Evolutionary conservation across 2,329 filamentous ascomycete genomes (phyloP).

Genomic region (Monosporascus sp.): DNA sequence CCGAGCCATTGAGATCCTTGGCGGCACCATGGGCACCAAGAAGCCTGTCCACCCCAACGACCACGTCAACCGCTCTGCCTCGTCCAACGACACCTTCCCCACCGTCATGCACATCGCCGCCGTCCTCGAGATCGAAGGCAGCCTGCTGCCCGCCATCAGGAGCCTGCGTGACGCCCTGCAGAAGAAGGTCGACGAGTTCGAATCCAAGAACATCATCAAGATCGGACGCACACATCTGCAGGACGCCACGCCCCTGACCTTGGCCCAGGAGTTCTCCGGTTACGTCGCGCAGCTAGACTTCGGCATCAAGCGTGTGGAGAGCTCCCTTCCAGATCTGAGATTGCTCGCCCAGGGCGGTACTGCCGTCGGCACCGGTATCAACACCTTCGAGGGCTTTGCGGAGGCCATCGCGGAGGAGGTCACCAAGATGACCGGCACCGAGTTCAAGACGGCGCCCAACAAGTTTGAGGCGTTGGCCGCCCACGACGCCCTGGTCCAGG

Average conservation of each 20-base stretch:
- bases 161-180: constrained; percentile 80
- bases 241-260: constrained; percentile 90
- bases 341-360: constrained; percentile 93
- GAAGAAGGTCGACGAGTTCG: constrained; percentile 82
- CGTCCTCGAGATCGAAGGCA: constrained; percentile 83
- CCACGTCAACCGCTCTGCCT: constrained; percentile 98
- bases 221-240: constrained; percentile 97
- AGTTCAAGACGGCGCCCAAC: constrained; percentile 96
- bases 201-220: constrained; percentile 88
- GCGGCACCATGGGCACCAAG: constrained; percentile 90
- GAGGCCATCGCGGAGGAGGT: constrained; percentile 90
- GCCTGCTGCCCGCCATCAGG: constrained; percentile 75
- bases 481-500: constrained; percentile 93
- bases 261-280: constrained; percentile 96
- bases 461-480: constrained; percentile 97
- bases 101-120: constrained; percentile 99
- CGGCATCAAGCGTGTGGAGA: constrained; percentile 81
- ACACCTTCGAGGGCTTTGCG: constrained; percentile 94
- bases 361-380: constrained; percentile 93
- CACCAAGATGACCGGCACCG: constrained; percentile 81
- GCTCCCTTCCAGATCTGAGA: constrained; percentile 74
- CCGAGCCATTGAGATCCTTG: constrained; percentile 95
- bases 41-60: constrained; percentile 99
- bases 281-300: constrained; percentile 94
- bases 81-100: constrained; percentile 98